These are phyloP conservation scores for Nemophila menziesii DNA, from an alignment of 257 asterid species.

Conservation along the genomic window DNA sequence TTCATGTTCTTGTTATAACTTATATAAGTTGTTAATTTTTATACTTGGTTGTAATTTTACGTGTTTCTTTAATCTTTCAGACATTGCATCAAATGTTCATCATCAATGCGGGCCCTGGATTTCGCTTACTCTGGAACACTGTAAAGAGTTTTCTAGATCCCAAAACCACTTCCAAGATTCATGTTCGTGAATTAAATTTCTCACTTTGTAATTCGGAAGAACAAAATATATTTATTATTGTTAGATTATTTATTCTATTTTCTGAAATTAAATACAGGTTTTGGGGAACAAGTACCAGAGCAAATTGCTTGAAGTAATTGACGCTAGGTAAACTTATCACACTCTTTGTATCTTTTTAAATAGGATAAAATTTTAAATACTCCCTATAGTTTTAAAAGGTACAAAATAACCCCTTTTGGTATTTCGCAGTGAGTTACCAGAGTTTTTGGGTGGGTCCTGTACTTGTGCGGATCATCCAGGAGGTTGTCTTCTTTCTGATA, in stretches of 20 bases:
- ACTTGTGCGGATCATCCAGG: slow-evolving; percentile 77
- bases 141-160: slow-evolving; percentile 83
- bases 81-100: slow-evolving; percentile 95
- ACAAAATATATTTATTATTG: not conserved
- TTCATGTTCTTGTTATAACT: slow-evolving; percentile 8
- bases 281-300: slow-evolving; percentile 71
- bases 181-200: slow-evolving; percentile 30
- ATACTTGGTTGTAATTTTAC: slow-evolving; percentile 7
- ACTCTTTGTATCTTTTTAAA: not conserved
- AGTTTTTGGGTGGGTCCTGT: slow-evolving; percentile 83
- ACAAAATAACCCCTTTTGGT: no score
- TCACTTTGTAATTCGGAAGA: slow-evolving; percentile 1
- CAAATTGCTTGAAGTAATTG: slow-evolving; percentile 85
- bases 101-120: slow-evolving; percentile 90
- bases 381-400: no score
- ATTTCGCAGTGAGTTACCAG: slow-evolving; percentile 74
- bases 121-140: slow-evolving; percentile 84
- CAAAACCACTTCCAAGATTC: slow-evolving; percentile 90
- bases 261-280: slow-evolving; percentile 34
- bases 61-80: slow-evolving; percentile 42
- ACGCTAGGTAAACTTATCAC: slow-evolving; percentile 51
- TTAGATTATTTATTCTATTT: not conserved
- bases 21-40: slow-evolving; percentile 11
- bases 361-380: no score
- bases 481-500: slow-evolving; percentile 89